phyloP scores from a whole-genome alignment of 129 eudicot species.

The Chrysanthemum seticuspe region DNA sequence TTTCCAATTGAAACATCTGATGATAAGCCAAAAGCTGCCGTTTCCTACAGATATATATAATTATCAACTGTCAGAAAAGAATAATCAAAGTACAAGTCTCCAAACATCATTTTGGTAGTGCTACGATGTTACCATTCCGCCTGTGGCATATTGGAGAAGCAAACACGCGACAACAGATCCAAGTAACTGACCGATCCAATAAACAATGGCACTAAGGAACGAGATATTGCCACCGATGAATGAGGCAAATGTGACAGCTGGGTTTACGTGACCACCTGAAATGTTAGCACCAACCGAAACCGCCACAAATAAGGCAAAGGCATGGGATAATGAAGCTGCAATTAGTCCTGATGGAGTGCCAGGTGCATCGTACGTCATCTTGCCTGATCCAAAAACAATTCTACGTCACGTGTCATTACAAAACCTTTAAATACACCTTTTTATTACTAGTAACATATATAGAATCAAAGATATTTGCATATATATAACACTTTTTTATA shows the following conservation, averaged over 20 bases:
- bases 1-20: slow-evolving; percentile 54
- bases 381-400: slow-evolving; percentile 34
- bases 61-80: not conserved
- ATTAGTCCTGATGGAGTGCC: slow-evolving; percentile 54
- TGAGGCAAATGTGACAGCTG: slow-evolving; percentile 73
- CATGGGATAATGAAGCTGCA: slow-evolving; percentile 64
- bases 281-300: slow-evolving; percentile 67
- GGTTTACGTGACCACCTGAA: slow-evolving; percentile 79
- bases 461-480: no score
- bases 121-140: slow-evolving; percentile 54
- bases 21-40: slow-evolving; percentile 53
- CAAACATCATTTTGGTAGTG: not conserved
- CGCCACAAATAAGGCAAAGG: slow-evolving; percentile 66
- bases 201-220: slow-evolving; percentile 50
- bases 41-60: slow-evolving; percentile 43
- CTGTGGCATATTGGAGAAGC: slow-evolving; percentile 67
- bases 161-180: slow-evolving; percentile 72
- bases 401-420: not conserved
- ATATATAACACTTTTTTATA: no score
- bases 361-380: slow-evolving; percentile 48
- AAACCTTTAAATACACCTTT: not conserved
- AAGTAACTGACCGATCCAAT: slow-evolving; percentile 66
- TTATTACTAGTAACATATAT: no score
- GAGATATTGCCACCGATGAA: slow-evolving; percentile 75
- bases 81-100: not conserved